Base-by-base conservation (phyloP, 768 basidiomycete species). In the Mycena vitilis region DNA sequence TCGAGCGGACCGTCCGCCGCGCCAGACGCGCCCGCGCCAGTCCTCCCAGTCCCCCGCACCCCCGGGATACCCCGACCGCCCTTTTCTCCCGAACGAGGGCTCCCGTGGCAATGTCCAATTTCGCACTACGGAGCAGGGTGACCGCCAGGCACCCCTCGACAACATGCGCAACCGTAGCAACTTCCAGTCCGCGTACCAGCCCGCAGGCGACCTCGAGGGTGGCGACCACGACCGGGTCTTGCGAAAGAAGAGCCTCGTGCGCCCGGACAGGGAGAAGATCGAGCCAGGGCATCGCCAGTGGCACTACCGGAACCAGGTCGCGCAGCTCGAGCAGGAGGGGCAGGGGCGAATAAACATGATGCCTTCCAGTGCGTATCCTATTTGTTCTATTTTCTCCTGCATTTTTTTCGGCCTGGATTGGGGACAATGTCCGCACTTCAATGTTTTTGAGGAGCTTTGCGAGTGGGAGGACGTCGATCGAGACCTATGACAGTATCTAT, bases 251-350 rank as follows among this genome's bases (percentile, higher is more conserved):
- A 94, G 91, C 77, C 86, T 99, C 20, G 94, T 98, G 60, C 84
- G 87, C 63, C 97, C 97, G 6, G 97, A 99, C 79, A 85, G 97
- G 65, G 96, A 98, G 83, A 95, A 96, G 85, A 94, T 98, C 73
- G 96, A 98, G 75, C 95, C 96, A 12, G 89, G 90, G 48, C 95
- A 98, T 83, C 88, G 95, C 57, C 91, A 96, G 74, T 99, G 92
- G 91, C 93, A 98, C 80, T 99, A 99, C 81, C 89, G 94, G 61
- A 89, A 86, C 65, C 95, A 94, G 80, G 94, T 94, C 22, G 91
- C 92, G 25, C 88, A 90, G 77, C 81, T 93, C 75, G 89, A 91
- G 78, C 84, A 91, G 63, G 89, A 93, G 74, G 85, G 88, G n/a
- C 81, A 81, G 40, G 85, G 86, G 47, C 75, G 85, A 53, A 84